Conservation (phyloP, 2,329 filamentous ascomycete species). For the Ophiobolus disseminans region DNA sequence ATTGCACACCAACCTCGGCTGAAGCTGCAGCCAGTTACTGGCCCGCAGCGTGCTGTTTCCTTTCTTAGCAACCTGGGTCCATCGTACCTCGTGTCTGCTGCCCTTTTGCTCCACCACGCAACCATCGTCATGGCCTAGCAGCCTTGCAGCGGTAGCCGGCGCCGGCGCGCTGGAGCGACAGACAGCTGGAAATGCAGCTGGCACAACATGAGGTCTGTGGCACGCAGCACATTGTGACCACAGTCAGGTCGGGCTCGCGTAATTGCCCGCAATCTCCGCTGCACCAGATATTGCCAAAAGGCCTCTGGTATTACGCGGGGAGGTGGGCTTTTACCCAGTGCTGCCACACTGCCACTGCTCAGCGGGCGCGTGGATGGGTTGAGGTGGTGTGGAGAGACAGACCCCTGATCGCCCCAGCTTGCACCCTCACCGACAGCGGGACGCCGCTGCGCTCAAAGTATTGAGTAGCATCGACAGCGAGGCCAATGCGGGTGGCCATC, state of each 20-base stretch:
- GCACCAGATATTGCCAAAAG: constrained; percentile 18
- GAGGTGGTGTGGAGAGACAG: not conserved
- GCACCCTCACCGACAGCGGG: not conserved
- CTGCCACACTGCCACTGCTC: not conserved
- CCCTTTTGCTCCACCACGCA: constrained; percentile 26
- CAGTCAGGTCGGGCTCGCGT: constrained; percentile 13
- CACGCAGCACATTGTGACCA: constrained; percentile 5
- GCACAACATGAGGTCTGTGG: constrained; percentile 4
- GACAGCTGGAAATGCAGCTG: not conserved
- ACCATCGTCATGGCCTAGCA: constrained; percentile 18
- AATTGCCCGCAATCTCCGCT: constrained; percentile 23
- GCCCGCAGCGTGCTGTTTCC: constrained; percentile 17
- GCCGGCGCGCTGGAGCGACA: constrained; percentile 12
- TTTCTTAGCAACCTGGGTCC: constrained; percentile 21
- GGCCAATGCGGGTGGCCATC: constrained; percentile 1
- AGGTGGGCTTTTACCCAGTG: constrained; percentile 16
- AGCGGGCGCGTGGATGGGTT: not conserved
- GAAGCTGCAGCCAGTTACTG: constrained; percentile 15
- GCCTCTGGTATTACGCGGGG: constrained; percentile 4
- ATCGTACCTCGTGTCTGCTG: constrained; percentile 40
- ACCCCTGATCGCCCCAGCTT: not conserved
- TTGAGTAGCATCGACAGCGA: constrained; percentile 7
- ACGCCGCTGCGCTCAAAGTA: not conserved
- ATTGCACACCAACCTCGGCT: constrained; percentile 29
- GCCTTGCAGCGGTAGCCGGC: constrained; percentile 25